Evolutionary conservation across 352 stramenopile genomes (phyloP).

Genomic region (Phytophthora kernoviae): DNA sequence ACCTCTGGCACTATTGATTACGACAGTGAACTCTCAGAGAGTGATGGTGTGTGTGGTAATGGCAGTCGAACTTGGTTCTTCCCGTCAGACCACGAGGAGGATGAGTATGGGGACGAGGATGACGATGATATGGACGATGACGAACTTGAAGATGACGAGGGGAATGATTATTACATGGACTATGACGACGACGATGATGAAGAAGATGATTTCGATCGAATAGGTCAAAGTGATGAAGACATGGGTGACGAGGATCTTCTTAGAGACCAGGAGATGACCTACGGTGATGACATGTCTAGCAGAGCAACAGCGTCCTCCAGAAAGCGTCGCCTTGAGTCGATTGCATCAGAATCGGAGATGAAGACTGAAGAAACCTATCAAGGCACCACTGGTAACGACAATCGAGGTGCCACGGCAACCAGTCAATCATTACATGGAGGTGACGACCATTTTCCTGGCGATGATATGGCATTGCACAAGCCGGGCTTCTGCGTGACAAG

Average conservation of each 20-base stretch:
- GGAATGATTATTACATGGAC: constrained; percentile 50
- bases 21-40: constrained; percentile 61
- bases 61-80: constrained; percentile 46
- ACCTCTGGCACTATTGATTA: constrained; percentile 28
- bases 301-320: constrained; percentile 8
- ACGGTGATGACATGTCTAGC: constrained; percentile 13
- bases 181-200: constrained; percentile 67
- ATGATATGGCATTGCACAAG: constrained; percentile 10
- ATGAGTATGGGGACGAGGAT: constrained; percentile 38
- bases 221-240: constrained; percentile 17
- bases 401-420: not conserved
- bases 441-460: constrained; percentile 14
- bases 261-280: constrained; percentile 42
- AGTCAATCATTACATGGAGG: constrained; percentile 10
- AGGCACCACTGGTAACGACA: not conserved
- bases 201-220: constrained; percentile 26
- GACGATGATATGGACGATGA: constrained; percentile 62
- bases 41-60: constrained; percentile 29
- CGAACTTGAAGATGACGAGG: constrained; percentile 58
- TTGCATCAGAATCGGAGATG: constrained; percentile 41
- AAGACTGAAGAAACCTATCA: constrained; percentile 20
- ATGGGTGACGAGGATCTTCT: constrained; percentile 36
- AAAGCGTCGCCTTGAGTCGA: constrained; percentile 38
- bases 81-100: constrained; percentile 46
- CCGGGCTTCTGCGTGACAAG: constrained; percentile 32